Percentiles rank a stretch among this genome's conserved stretches.
Conservation (phyloP, 179 eudicot species). For the Actinidia chinensis region DNA sequence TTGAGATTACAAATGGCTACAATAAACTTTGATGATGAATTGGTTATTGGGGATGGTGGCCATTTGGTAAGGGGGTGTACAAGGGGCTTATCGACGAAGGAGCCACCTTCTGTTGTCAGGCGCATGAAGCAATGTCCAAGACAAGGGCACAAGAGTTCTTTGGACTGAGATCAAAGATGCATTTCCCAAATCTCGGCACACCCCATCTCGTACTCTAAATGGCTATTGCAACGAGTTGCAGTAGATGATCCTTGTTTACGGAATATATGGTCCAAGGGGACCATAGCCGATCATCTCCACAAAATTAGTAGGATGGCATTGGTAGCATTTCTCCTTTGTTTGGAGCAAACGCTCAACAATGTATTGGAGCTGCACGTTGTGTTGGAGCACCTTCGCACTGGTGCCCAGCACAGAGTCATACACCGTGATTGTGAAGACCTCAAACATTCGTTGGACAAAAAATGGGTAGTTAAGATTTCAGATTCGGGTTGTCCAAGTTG, state of each 20-base stretch:
- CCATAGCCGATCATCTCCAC: slow-evolving; percentile 25
- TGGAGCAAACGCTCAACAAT: slow-evolving; percentile 28
- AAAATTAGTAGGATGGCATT: background rate
- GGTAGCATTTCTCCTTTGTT: too few species aligned
- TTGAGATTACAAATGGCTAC: slow-evolving; percentile 8
- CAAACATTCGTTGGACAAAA: background rate
- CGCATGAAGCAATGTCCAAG: slow-evolving; percentile 23
- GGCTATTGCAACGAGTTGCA: slow-evolving; percentile 25
- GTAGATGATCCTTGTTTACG: slow-evolving; percentile 23
- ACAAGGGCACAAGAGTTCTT: slow-evolving; percentile 30
- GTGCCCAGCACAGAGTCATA: slow-evolving; percentile 18
- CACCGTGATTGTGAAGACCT: slow-evolving; percentile 31
- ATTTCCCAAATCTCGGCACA: slow-evolving; percentile 23
- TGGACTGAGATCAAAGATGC: slow-evolving; percentile 23
- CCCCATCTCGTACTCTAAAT: slow-evolving; percentile 24
- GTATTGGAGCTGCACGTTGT: slow-evolving; percentile 36
- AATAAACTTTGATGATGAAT: background rate
- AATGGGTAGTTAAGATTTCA: background rate
- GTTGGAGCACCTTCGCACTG: slow-evolving; percentile 26
- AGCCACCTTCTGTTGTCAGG: slow-evolving; percentile 23
- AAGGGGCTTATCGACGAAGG: slow-evolving; percentile 21
- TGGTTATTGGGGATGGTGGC: slow-evolving; percentile 15
- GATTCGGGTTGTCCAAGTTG: too few species aligned
- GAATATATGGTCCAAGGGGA: slow-evolving; percentile 29
- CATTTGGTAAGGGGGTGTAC: too few species aligned